A percentile compares a stretch with the other conserved stretches of the same genome.
Evolutionary conservation across 2,329 filamentous ascomycete genomes (phyloP).

Genomic region (Diaporthe nobilis): DNA sequence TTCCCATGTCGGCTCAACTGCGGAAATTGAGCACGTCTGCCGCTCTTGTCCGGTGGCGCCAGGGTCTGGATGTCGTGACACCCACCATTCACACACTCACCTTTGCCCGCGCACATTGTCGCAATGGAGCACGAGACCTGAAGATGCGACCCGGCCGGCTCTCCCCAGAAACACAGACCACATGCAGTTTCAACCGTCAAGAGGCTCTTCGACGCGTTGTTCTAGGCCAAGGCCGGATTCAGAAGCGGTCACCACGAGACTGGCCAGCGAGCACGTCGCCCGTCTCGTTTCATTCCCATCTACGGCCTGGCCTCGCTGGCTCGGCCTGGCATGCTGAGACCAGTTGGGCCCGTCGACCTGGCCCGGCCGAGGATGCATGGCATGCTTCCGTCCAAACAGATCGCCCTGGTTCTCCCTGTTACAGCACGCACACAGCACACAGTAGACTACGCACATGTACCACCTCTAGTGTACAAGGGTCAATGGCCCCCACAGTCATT

Average conservation of each 20-base stretch:
- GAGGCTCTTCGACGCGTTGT: not conserved
- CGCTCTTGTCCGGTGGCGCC: not conserved
- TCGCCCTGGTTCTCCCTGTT: not conserved
- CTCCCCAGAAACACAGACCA: conserved; percentile 25
- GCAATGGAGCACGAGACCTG: not conserved
- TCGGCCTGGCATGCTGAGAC: not conserved
- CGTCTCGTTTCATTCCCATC: conserved; percentile 20
- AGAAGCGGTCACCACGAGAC: conserved; percentile 8
- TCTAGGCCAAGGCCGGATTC: conserved; percentile 28
- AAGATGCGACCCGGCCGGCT: not conserved
- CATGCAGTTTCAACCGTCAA: conserved; percentile 1
- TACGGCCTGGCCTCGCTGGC: not conserved
- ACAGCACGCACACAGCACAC: not conserved
- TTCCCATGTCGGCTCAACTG: conserved; percentile 9
- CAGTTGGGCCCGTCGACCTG: not conserved
- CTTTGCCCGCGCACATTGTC: not conserved
- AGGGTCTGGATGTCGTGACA: not conserved
- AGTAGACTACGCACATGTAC: not conserved
- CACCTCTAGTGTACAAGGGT: not conserved
- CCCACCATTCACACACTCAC: not conserved
- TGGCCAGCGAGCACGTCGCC: not conserved
- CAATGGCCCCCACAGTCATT: conserved; percentile 15
- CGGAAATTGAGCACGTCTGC: conserved; percentile 9
- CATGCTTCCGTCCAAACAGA: not conserved
- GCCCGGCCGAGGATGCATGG: not conserved